These are phyloP conservation scores for Suillus hirtellus DNA, from an alignment of 768 basidiomycete species.

Conservation along the genomic window DNA sequence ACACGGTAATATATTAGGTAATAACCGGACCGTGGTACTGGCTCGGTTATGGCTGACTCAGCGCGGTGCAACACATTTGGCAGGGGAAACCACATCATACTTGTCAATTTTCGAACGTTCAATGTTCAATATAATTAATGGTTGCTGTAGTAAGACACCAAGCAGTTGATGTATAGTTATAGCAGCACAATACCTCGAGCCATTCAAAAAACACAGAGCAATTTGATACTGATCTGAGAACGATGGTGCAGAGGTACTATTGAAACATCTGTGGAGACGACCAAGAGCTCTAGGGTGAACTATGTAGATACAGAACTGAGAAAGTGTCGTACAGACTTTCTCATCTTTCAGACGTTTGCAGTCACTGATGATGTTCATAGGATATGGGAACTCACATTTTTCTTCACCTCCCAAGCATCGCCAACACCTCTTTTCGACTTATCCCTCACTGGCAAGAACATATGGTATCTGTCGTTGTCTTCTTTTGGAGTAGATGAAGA, in stretches of 20 bases:
- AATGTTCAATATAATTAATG: constrained; percentile 50
- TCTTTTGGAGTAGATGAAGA: constrained; percentile 25
- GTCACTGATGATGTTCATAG: background rate
- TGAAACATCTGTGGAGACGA: constrained; percentile 88
- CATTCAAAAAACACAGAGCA: constrained; percentile 80
- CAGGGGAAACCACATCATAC: constrained; percentile 78
- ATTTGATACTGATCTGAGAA: constrained; percentile 92
- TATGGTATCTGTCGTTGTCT: constrained; percentile 51
- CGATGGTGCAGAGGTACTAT: constrained; percentile 82
- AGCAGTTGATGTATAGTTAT: constrained; percentile 4
- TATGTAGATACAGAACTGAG: constrained; percentile 64
- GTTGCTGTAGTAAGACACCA: constrained; percentile 47
- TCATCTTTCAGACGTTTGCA: constrained; percentile 70
- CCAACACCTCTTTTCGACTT: constrained; percentile 80
- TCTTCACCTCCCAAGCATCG: constrained; percentile 79
- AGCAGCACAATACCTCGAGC: constrained; percentile 66
- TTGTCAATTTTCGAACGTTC: constrained; percentile 59
- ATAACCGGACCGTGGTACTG: too few species aligned
- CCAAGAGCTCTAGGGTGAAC: constrained; percentile 88
- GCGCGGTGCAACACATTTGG: constrained; percentile 53
- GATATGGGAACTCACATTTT: constrained; percentile 65
- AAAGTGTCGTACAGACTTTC: constrained; percentile 66
- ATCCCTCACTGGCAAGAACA: constrained; percentile 46
- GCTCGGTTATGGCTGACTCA: too few species aligned
- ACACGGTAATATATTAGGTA: too few species aligned